Evolutionary conservation across 495 filamentous ascomycete genomes (phyloP).

Genomic region (Friedmanniomyces endolithicus): DNA sequence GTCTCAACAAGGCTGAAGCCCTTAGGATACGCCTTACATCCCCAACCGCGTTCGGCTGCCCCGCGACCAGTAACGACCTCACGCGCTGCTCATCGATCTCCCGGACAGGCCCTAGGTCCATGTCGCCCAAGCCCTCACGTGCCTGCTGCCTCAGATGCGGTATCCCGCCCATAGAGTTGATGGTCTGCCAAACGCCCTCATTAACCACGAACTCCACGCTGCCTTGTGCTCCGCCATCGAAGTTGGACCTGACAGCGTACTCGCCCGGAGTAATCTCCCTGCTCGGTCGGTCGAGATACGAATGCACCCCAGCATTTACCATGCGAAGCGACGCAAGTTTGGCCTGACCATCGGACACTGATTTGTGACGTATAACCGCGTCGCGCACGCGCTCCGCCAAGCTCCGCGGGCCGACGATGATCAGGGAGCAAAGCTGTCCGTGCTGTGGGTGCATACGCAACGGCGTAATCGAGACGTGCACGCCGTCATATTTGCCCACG

Average conservation of each 20-base stretch:
- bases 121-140: not conserved
- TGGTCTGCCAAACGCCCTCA: not conserved
- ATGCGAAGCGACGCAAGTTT: too few relatives aligned
- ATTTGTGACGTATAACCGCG: too few relatives aligned
- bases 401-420: too few relatives aligned
- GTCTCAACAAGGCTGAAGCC: not conserved
- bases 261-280: too few relatives aligned
- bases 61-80: not conserved
- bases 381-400: too few relatives aligned
- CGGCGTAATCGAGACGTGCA: not conserved
- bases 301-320: too few relatives aligned
- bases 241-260: too few relatives aligned
- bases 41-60: not conserved
- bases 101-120: not conserved
- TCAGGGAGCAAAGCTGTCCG: not conserved
- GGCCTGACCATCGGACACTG: too few relatives aligned
- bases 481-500: not conserved
- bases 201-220: too few relatives aligned
- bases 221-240: too few relatives aligned
- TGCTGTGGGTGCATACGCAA: not conserved
- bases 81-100: not conserved
- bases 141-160: not conserved
- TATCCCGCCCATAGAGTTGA: not conserved
- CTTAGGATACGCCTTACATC: not conserved
- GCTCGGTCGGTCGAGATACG: too few relatives aligned